Evolutionary conservation across 179 eudicot genomes (phyloP).

Genomic region (Vitellaria paradoxa): DNA sequence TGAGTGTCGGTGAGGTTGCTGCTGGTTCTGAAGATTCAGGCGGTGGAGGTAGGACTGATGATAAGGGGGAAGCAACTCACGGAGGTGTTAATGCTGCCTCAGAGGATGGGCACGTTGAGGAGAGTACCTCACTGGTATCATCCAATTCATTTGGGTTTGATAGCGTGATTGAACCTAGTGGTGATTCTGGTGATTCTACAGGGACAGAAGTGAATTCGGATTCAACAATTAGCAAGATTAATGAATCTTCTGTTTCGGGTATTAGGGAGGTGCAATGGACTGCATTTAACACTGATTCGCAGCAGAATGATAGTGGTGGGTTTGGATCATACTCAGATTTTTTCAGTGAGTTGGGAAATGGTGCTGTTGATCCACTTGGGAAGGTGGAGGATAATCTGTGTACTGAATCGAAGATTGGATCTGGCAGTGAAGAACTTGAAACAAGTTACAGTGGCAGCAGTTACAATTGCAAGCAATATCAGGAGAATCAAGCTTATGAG

Average conservation of each 20-base stretch:
- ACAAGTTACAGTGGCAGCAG: constrained; percentile 22
- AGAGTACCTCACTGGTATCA: constrained; percentile 16
- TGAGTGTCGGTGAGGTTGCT: constrained; percentile 40
- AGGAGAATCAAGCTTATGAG: constrained; percentile 25
- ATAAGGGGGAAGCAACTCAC: background rate
- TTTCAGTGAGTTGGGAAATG: constrained; percentile 47
- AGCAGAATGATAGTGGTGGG: constrained; percentile 32
- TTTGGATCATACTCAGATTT: constrained; percentile 71
- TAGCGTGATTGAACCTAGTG: constrained; percentile 26
- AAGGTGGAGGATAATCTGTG: constrained; percentile 15
- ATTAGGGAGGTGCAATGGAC: constrained; percentile 81
- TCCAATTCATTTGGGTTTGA: constrained; percentile 38
- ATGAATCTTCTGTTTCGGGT: constrained; percentile 36
- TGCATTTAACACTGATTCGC: constrained; percentile 42
- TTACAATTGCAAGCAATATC: constrained; percentile 31
- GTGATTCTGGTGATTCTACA: constrained; percentile 28
- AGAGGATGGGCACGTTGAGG: constrained; percentile 12
- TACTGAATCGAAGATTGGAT: constrained; percentile 25
- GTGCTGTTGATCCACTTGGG: constrained; percentile 26
- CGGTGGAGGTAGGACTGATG: constrained; percentile 4
- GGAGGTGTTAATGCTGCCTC: background rate
- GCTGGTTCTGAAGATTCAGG: constrained; percentile 20
- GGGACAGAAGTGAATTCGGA: constrained; percentile 23
- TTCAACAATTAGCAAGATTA: constrained; percentile 27
- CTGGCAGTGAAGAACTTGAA: constrained; percentile 30